These are phyloP conservation scores for Acer yangbiense DNA, from an alignment of 345 rosid genomes.

Conservation along the genomic window DNA sequence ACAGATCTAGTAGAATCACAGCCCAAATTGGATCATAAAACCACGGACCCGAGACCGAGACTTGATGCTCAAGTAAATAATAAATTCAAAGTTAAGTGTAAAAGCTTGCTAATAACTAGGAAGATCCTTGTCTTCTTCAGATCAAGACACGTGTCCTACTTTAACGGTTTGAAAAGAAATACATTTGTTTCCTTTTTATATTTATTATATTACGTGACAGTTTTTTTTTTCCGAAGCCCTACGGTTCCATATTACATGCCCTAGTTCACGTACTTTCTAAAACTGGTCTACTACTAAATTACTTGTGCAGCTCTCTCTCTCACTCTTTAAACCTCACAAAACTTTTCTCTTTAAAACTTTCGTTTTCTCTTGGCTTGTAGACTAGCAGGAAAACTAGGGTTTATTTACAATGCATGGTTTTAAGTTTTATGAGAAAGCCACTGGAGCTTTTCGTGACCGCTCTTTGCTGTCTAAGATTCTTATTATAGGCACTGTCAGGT, in stretches of 20 bases:
- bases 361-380: not conserved
- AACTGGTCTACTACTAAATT: not conserved
- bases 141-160: not conserved
- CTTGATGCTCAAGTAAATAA: not conserved
- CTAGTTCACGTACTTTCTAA: too few species aligned
- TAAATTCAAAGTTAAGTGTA: too few species aligned
- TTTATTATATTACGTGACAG: not conserved
- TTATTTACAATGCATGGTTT: constrained; percentile 36
- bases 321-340: constrained; percentile 7
- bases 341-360: not conserved
- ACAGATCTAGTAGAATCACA: not conserved
- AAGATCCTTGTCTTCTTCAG: not conserved
- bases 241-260: not conserved
- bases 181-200: too few species aligned
- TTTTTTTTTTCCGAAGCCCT: not conserved
- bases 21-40: not conserved
- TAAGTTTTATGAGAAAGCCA: constrained; percentile 43
- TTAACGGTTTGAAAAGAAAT: not conserved
- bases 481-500: constrained; percentile 52
- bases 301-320: constrained; percentile 12
- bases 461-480: constrained; percentile 57
- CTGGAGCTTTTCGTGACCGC: constrained; percentile 38
- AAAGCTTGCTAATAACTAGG: not conserved
- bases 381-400: not conserved
- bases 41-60: not conserved